Evolutionary conservation across 192 early-diverging fungal species (phyloP).

Genomic region (Bifiguratus adelaidae): DNA sequence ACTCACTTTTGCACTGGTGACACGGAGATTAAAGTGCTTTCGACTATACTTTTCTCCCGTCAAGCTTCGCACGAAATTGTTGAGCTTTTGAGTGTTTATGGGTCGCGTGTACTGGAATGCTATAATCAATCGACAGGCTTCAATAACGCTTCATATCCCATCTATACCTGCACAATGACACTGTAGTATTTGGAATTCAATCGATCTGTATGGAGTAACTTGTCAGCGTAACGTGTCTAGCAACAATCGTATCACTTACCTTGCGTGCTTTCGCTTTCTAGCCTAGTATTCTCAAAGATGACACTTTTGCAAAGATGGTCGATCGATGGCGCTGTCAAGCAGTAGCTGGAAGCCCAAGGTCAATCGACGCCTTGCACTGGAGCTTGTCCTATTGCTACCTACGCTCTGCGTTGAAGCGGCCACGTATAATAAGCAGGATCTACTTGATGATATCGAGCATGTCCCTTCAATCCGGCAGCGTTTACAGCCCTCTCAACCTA

Average conservation of each 20-base stretch:
- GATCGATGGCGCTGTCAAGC: constrained; percentile 54
- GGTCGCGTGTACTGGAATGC: constrained; percentile 35
- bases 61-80: constrained; percentile 50
- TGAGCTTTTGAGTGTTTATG: constrained; percentile 51
- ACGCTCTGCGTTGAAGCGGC: constrained; percentile 61
- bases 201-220: constrained; percentile 19
- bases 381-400: constrained; percentile 16
- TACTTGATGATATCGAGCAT: constrained; percentile 54
- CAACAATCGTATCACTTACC: constrained; percentile 21
- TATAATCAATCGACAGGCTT: neutral
- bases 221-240: constrained; percentile 12
- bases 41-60: constrained; percentile 35
- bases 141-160: constrained; percentile 1
- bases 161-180: constrained; percentile 52
- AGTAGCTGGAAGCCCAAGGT: constrained; percentile 16
- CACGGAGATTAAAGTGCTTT: constrained; percentile 74
- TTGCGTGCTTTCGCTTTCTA: constrained; percentile 30
- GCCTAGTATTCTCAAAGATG: constrained; percentile 83
- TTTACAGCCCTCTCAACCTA: neutral
- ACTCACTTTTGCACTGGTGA: constrained; percentile 43
- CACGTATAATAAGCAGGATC: constrained; percentile 71
- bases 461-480: neutral
- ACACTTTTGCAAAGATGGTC: constrained; percentile 85
- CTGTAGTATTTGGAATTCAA: constrained; percentile 50
- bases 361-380: neutral